Base-by-base conservation (phyloP, 1,139 yeast species). In the Suhomyces taliae region DNA sequence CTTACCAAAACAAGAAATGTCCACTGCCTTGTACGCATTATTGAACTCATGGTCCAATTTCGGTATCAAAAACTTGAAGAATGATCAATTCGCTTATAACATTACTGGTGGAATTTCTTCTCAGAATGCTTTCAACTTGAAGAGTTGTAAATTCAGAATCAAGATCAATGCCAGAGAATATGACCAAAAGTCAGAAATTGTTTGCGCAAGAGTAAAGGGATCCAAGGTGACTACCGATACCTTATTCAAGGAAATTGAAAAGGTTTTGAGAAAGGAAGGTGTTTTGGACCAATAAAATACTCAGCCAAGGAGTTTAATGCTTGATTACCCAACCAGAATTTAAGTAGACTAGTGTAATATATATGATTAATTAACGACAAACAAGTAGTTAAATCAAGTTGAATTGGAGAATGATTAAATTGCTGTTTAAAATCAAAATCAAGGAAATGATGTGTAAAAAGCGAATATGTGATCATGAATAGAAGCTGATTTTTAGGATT, bases 1-100 rank as follows among this genome's bases (percentile, higher is more conserved):
- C 33, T 66, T 80, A 49, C 75, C 79, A 15, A 70, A 69, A 58
- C 78, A 72, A 41, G 89, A 85, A 60, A 78, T 85, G 76, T 76
- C 79, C 44, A 79, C 82, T 36, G 90, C 90, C 5, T 69, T 86
- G 56, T 78, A 72, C 62, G 82, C 87, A 36, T 74, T 85, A 50
- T 69, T 86, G 56, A 72, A 67, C 44, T 82, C 86, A 10, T 86
- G 93, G 93, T 77, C 82, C 12, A 81, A 79, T 53, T 85, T 85
- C 59, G 91, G 93, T 8, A 67, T 86, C 59, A 81, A 78, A 55
- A 77, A 81, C 50, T 73, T 86, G 52, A 70, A 69, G 41, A 68
- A 79, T 45, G 79, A 77, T 55, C 70, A 72, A 36, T 65, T 70
- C 12, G 67, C 72, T 8, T 66, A 69, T 55, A 70, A 70, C 35